Evolutionary conservation across 768 basidiomycete species (phyloP), one percentile per base, ranked within the genome.

Genomic region (Coprinellus micaceus): DNA sequence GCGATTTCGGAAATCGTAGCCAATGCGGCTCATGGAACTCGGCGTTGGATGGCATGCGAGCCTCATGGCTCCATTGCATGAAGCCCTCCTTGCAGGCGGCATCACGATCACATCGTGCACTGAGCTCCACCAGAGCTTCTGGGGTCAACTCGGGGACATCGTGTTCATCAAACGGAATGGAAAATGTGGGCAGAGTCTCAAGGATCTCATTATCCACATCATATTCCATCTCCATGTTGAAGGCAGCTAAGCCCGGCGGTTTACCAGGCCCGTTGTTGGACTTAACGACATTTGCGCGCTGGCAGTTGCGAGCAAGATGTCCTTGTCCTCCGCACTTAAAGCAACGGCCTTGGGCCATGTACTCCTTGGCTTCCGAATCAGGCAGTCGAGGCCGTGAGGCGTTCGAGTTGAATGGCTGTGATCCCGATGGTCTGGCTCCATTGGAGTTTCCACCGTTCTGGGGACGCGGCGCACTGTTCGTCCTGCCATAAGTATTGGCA

Each of bases 241-340:
- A 37, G 28, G 33, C 25, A 5, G 28, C 33, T 26, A 51, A 30
- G 21, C 49, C 49, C 5, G 49, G 49, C 4, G 25, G 29, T 12
- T 51, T 51, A 12, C 46, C 19, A 47, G 58, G 61, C 2, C 29
- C 57, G 3, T 56, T 49, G 2, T 29, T 48, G 5, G 52, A 52
- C 19, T 46, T 51, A 52, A 66, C 58, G 1, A 46, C 54, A n/a
- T 59, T 67, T 3, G 53, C 57, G 17, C 60, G 30, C 9, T 67
- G 69, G 48, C 71, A 74, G 26, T 73, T 65, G 0, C 67, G 33
- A 9, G 64, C 56, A 6, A 67, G 52, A 58, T 74, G 71, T 2
- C 71, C 69, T 0, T 50, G 13, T 37, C 66, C 58, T 11, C 62
- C 45, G 54, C 71, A 74, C 15, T 51, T 52, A 33, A 67, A 72